These are phyloP conservation scores for Aspergillus biplanus DNA, from an alignment of 495 filamentous ascomycete genomes.

Conservation along the genomic window DNA sequence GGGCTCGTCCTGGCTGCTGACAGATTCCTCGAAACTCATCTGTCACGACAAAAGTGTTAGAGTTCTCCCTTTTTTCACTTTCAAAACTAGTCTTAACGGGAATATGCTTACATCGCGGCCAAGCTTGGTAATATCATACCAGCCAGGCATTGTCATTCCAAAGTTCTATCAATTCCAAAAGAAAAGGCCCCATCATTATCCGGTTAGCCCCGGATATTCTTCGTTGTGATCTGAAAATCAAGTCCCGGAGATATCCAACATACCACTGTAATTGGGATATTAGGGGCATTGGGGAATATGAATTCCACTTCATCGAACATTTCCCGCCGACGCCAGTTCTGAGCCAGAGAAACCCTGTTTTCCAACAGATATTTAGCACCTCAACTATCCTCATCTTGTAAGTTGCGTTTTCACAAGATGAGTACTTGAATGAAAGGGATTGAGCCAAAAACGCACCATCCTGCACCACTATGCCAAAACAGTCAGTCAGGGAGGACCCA, in stretches of 20 bases:
- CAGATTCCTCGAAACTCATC: constrained; percentile 51
- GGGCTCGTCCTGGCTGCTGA: constrained; percentile 70
- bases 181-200: not conserved
- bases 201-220: constrained; percentile 3
- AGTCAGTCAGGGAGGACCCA: constrained; percentile 17
- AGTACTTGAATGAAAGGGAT: not conserved
- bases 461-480: constrained; percentile 56
- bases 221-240: not conserved
- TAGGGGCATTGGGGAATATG: constrained; percentile 91
- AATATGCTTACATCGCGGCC: constrained; percentile 43
- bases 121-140: constrained; percentile 84
- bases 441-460: constrained; percentile 57
- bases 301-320: constrained; percentile 91
- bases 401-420: no score
- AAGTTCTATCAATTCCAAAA: constrained; percentile 58
- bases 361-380: not conserved
- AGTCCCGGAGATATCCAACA: constrained; percentile 27
- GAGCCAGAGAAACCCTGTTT: constrained; percentile 70
- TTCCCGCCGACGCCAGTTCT: constrained; percentile 84
- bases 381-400: not conserved
- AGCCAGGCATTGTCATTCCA: constrained; percentile 85
- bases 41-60: constrained; percentile 16
- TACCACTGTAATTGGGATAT: constrained; percentile 86
- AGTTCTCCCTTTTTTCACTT: not conserved
- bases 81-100: not conserved